Conservation (phyloP, 768 basidiomycete species). For the Xerocomus brunneocitrinus region DNA sequence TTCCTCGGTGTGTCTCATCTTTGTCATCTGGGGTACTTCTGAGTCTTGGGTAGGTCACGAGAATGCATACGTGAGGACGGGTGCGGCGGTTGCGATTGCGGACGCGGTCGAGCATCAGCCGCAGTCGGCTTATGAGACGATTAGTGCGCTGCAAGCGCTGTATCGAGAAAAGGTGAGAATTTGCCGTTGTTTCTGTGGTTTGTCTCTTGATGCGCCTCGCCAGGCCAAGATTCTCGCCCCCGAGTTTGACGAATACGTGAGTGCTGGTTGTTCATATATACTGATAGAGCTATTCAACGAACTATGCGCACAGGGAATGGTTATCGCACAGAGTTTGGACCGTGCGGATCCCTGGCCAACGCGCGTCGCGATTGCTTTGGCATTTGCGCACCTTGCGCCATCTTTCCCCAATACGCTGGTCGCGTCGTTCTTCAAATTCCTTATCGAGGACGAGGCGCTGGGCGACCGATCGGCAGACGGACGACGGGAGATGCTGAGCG, state of each 20-base stretch:
- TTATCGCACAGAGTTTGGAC: slow-evolving; percentile 82
- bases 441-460: slow-evolving; percentile 81
- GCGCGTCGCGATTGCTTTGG: slow-evolving; percentile 65
- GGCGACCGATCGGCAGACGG: slow-evolving; percentile 83
- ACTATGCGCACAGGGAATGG: slow-evolving; percentile 66
- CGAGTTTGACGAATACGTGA: slow-evolving; percentile 89
- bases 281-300: background rate
- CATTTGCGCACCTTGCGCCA: slow-evolving; percentile 66
- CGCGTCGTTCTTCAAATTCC: slow-evolving; percentile 72
- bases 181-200: no score
- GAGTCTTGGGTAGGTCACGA: slow-evolving; percentile 57
- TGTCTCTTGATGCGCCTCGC: no score
- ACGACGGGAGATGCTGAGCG: slow-evolving; percentile 81
- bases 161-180: slow-evolving; percentile 67
- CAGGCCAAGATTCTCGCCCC: slow-evolving; percentile 77
- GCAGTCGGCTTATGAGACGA: slow-evolving; percentile 42
- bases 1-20: slow-evolving; percentile 59
- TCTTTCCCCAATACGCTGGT: slow-evolving; percentile 60
- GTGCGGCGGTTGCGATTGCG: slow-evolving; percentile 67
- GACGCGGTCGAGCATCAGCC: slow-evolving; percentile 75
- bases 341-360: slow-evolving; percentile 85
- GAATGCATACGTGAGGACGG: slow-evolving; percentile 73
- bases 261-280: slow-evolving; percentile 22
- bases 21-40: background rate
- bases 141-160: slow-evolving; percentile 56